A percentile compares a stretch with the other conserved stretches of the same genome.
These are phyloP conservation scores for Tanacetum coccineum DNA, from an alignment of 129 eudicot genomes.

Conservation along the genomic window DNA sequence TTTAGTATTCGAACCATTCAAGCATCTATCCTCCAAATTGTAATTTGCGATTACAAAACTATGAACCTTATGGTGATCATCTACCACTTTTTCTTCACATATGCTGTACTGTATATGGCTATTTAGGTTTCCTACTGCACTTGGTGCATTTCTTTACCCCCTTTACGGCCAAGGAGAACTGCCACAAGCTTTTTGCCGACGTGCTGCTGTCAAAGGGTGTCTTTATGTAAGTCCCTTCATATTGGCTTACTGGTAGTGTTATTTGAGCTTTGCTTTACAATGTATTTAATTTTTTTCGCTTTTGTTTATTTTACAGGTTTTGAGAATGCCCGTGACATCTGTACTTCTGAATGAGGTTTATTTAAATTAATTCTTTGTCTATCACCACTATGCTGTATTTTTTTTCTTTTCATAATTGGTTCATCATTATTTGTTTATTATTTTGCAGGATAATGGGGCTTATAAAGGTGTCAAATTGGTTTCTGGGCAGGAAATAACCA, in stretches of 20 bases:
- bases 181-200: slow-evolving; percentile 95
- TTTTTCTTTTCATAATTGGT: no score
- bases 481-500: slow-evolving; percentile 88
- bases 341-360: slow-evolving; percentile 67
- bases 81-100: slow-evolving; percentile 16
- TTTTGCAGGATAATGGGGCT: slow-evolving; percentile 48
- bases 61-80: slow-evolving; percentile 14
- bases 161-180: slow-evolving; percentile 96
- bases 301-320: slow-evolving; percentile 46
- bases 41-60: background rate
- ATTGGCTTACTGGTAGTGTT: slow-evolving; percentile 3
- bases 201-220: slow-evolving; percentile 99
- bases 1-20: no score
- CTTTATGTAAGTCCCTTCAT: slow-evolving; percentile 58
- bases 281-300: background rate
- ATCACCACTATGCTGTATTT: no score
- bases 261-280: slow-evolving; percentile 3
- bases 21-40: background rate
- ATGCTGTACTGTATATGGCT: slow-evolving; percentile 15
- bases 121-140: slow-evolving; percentile 79
- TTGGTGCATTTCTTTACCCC: slow-evolving; percentile 88
- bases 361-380: background rate
- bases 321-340: slow-evolving; percentile 73
- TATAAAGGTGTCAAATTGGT: slow-evolving; percentile 75
- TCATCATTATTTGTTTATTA: no score